Evolutionary conservation across 371 early-diverging fungal genomes (phyloP), one percentile per base, ranked within the genome.

Genomic region (Actinomortierella ambigua): DNA sequence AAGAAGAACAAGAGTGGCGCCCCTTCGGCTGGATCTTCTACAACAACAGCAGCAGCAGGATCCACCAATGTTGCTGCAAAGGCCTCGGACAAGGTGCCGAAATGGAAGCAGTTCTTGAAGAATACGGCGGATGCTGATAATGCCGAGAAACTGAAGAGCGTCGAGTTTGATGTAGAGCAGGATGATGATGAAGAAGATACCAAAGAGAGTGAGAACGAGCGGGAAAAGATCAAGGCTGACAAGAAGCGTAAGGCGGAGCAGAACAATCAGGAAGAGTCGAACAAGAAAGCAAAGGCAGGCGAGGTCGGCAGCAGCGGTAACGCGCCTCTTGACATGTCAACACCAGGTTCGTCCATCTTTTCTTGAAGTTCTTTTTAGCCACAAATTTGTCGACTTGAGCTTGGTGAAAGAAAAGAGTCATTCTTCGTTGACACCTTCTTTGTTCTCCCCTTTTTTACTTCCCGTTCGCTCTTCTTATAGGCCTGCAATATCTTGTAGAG

Each of bases 41-140:
- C 51, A 14, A 28, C 24, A 26, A n/a, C 51, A 3, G 28, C 26
- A 53, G 53, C n/a, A 23, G 22, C 50, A 26, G 20, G 18, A 13
- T 2, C 55, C 26, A 50, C 71, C 17, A 54, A 34, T 11, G 34
- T 4, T 6, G 34, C 7, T 34, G 34, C n/a, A n/a, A n/a, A n/a
- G n/a, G n/a, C 53, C 18, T 63, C 58, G 47, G 59, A 59, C 57
- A 73, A 73, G 63, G 50, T 59, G 1, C 67, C 66, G 20, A 73
- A 73, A 44, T 73, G 73, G 73, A 73, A 73, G 26, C 66, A 63
- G 24, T 73, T 73, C 50, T 56, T 73, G 63, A 66, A 66, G 50
- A 73, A 62, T 46, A 59, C 73, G 0, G 50, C 71, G 3, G 73
- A 73, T 22, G 60, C 56, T 7, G 73, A 73, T 18, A 73, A 73